Base-by-base conservation (phyloP, 2,329 filamentous ascomycete genomes). In the Apiospora marii region DNA sequence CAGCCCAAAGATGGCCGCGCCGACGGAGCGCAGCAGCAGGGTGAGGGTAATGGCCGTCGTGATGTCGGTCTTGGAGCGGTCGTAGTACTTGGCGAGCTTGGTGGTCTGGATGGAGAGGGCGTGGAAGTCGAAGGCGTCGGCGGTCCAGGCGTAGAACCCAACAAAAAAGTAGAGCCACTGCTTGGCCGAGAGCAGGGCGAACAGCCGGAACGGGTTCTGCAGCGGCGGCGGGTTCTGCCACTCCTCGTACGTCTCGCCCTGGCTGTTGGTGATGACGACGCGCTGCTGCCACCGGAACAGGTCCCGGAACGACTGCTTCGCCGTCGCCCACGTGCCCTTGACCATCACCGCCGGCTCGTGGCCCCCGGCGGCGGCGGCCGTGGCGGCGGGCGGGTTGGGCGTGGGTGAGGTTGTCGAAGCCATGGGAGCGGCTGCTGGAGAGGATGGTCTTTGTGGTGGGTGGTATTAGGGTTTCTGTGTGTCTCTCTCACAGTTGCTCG, bases 121-220 rank as follows among this genome's bases (percentile, higher is more conserved):
- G 82, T 95, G 93, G 80, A 95, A 96, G 82, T 95, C 93, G 80
- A 95, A 96, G 4, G 93, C 93, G 80, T 96, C 94, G 72, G 93
- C 93, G 1, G 90, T 93, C 94, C 94, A 96, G 22, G 93, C 91
- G 46, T 88, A 82, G 79, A 95, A 91, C 3, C 93, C 93, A 14
- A 94, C 92, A 53, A 93, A 75, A 83, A 96, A 91, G 84, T 93
- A 95, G 22, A 93, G 79, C 93, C 93, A 96, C 79, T 93, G 91
- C 73, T 86, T 89, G 34, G 85, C 84, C 3, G 86, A 88, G 22
- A 96, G 86, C 82, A 91, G 87, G 41, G 85, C 86, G 74, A 94
- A 85, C 43, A 96, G 86, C 49, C 86, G 89, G 82, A 96, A 84
- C 51, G 94, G 94, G 80, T 96, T 94, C 76, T 87, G 85, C 71